Conservation (phyloP, 2,329 filamentous ascomycete species). For the Aspergillus amoenus region DNA sequence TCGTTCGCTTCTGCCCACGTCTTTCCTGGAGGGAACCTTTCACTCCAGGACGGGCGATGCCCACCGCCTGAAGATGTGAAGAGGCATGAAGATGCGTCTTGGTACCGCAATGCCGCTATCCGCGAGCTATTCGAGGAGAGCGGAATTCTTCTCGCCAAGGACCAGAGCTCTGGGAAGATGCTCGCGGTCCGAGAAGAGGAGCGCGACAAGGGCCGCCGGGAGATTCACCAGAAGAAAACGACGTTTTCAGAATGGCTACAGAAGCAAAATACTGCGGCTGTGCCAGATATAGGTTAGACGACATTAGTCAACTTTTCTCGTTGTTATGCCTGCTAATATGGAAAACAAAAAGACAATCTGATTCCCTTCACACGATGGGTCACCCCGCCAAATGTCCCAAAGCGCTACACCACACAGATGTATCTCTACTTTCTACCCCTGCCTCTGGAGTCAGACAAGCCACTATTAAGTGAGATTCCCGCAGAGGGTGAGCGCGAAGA, state of each 20-base stretch:
- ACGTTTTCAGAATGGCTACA: constrained; percentile 67
- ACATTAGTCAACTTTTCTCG: background rate
- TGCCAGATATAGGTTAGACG: constrained; percentile 57
- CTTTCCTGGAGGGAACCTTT: constrained; percentile 84
- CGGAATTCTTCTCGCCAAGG: constrained; percentile 73
- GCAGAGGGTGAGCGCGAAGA: constrained; percentile 50
- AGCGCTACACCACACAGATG: constrained; percentile 93
- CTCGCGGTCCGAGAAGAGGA: constrained; percentile 61
- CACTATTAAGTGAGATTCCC: constrained; percentile 32
- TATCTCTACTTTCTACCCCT: constrained; percentile 86
- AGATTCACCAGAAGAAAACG: constrained; percentile 66
- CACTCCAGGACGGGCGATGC: constrained; percentile 69
- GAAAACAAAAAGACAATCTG: constrained; percentile 54
- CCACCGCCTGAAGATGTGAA: constrained; percentile 51
- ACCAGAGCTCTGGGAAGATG: constrained; percentile 46
- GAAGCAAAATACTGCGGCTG: constrained; percentile 33
- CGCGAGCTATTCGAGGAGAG: constrained; percentile 95
- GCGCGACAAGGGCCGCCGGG: constrained; percentile 64
- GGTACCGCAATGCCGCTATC: constrained; percentile 80
- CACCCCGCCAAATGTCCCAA: constrained; percentile 69
- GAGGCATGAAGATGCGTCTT: constrained; percentile 68
- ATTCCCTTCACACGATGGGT: constrained; percentile 90
- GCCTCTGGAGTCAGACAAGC: constrained; percentile 33
- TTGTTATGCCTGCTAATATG: background rate
- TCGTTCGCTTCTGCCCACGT: constrained; percentile 92